These are phyloP conservation scores for Boletus bicolor DNA, from an alignment of 768 basidiomycete species.

Conservation along the genomic window DNA sequence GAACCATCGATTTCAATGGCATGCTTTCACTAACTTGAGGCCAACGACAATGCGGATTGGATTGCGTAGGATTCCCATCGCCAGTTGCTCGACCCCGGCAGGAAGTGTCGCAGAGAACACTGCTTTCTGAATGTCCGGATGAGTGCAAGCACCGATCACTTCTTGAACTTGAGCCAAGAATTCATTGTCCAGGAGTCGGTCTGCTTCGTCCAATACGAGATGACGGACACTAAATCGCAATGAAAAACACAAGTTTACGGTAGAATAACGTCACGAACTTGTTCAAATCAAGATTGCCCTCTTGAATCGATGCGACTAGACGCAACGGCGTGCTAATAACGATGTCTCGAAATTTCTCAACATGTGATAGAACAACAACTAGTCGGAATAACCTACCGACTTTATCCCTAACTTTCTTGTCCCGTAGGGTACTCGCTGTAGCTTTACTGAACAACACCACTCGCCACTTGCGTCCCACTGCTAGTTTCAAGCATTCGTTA, in stretches of 20 bases:
- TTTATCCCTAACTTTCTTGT: constrained; percentile 70
- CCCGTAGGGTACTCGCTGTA: constrained; percentile 76
- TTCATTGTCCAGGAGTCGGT: constrained; percentile 84
- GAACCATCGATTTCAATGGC: not conserved
- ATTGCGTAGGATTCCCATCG: constrained; percentile 78
- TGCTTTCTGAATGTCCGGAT: constrained; percentile 71
- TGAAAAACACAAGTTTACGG: constrained; percentile 5
- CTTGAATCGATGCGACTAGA: constrained; percentile 75
- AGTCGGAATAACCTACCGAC: constrained; percentile 51
- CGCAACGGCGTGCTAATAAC: constrained; percentile 92
- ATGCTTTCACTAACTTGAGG: constrained; percentile 64
- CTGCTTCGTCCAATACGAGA: constrained; percentile 86
- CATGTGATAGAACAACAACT: not conserved
- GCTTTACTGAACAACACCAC: constrained; percentile 85
- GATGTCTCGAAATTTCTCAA: constrained; percentile 55
- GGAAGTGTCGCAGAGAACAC: constrained; percentile 96
- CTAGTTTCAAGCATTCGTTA: constrained; percentile 83
- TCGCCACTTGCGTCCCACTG: constrained; percentile 79
- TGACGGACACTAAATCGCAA: constrained; percentile 64
- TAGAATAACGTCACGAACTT: constrained; percentile 52
- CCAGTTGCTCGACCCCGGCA: constrained; percentile 80
- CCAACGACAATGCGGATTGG: constrained; percentile 96
- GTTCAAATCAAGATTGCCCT: constrained; percentile 59
- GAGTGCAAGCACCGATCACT: constrained; percentile 73
- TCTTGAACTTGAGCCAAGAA: constrained; percentile 89